Conservation (phyloP, 2,329 filamentous ascomycete genomes). For the Neophaeococcomyces mojaviensis region DNA sequence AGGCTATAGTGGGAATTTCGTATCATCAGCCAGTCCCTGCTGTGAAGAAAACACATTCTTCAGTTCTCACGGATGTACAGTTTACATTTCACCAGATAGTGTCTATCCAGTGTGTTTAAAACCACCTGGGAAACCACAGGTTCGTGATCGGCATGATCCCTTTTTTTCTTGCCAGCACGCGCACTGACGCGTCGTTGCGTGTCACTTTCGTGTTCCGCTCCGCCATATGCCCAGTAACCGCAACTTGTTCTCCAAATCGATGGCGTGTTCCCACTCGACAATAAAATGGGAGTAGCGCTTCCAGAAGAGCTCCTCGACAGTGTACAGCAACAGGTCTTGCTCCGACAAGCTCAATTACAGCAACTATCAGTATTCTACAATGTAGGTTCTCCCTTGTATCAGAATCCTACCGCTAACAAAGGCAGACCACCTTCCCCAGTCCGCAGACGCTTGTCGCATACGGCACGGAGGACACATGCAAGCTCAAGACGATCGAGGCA, state of each 20-base stretch:
- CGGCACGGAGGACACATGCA: conserved; percentile 80
- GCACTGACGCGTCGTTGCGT: not conserved
- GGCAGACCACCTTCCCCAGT: conserved; percentile 45
- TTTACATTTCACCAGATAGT: too few species aligned
- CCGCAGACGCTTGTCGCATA: conserved; percentile 71
- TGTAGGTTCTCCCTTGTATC: conserved; percentile 22
- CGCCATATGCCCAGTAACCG: not conserved
- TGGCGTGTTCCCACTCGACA: not conserved
- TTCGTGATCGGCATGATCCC: not conserved
- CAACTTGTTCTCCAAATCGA: not conserved
- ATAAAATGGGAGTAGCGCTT: conserved; percentile 11
- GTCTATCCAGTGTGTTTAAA: too few species aligned
- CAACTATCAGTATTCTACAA: conserved; percentile 36
- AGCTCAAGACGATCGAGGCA: conserved; percentile 61
- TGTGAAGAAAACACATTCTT: too few species aligned
- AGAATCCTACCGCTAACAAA: not conserved
- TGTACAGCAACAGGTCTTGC: conserved; percentile 10
- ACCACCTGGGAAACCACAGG: too few species aligned
- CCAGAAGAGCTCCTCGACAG: conserved; percentile 15
- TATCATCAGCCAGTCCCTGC: too few species aligned
- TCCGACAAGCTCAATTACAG: conserved; percentile 27
- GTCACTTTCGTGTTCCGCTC: conserved; percentile 4
- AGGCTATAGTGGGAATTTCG: too few species aligned
- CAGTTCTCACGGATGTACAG: too few species aligned
- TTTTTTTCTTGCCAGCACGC: not conserved